phyloP scores from a whole-genome alignment of 2,329 filamentous ascomycete genomes.

The Cercospora brassicicola region DNA sequence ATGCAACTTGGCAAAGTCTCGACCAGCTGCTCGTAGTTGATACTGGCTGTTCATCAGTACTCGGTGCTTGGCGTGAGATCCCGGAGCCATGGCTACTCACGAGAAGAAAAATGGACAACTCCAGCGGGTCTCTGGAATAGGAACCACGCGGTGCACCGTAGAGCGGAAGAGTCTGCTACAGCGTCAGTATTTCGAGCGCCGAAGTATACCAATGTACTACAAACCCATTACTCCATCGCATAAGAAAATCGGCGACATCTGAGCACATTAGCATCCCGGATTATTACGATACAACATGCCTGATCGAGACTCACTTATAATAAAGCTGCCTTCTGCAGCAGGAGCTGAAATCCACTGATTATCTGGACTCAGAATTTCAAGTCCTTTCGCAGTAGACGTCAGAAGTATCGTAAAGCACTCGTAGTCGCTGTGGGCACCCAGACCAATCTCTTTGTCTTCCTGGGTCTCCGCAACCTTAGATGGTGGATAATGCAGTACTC shows the following conservation, averaged over 20 bases:
- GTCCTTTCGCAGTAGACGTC: constrained; percentile 30
- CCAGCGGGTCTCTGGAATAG: constrained; percentile 42
- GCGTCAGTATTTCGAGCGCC: not conserved
- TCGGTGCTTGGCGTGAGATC: not conserved
- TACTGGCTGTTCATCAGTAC: not conserved
- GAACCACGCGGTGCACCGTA: constrained; percentile 50
- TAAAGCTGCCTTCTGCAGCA: constrained; percentile 48
- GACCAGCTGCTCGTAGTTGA: constrained; percentile 9
- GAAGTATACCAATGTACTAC: not conserved
- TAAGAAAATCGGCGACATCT: constrained; percentile 54
- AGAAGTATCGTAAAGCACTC: constrained; percentile 38
- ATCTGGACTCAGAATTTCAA: constrained; percentile 40
- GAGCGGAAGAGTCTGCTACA: constrained; percentile 41
- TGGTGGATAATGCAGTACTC: constrained; percentile 45
- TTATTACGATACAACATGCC: not conserved
- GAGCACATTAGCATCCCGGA: constrained; percentile 30
- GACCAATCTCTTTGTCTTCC: constrained; percentile 38
- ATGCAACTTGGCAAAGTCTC: constrained; percentile 42
- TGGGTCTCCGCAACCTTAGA: constrained; percentile 31
- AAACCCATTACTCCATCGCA: constrained; percentile 48
- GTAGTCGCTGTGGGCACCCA: constrained; percentile 42
- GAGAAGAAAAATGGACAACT: constrained; percentile 52
- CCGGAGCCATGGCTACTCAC: constrained; percentile 33
- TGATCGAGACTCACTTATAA: constrained; percentile 40
- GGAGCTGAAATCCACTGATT: constrained; percentile 49